These are phyloP conservation scores for Candida tammaniensis DNA, from an alignment of 805 yeast genomes.

Conservation along the genomic window DNA sequence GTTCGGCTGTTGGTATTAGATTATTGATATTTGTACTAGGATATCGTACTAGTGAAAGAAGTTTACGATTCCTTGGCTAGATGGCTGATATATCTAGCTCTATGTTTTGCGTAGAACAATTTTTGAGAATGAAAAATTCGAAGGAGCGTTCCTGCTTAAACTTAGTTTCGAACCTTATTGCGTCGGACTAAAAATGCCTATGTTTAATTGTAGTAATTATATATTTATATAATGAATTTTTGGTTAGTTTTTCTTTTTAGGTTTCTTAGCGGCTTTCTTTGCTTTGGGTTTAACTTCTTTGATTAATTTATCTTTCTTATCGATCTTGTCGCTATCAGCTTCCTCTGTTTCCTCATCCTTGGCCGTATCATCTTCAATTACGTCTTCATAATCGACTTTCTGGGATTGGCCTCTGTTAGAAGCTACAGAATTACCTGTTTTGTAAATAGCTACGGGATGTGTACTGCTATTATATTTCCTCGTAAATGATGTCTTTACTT, in stretches of 20 bases:
- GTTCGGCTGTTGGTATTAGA: too few relatives aligned
- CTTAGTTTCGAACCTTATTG: too few relatives aligned
- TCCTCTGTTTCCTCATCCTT: conserved; percentile 44
- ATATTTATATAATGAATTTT: too few relatives aligned
- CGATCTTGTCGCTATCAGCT: conserved; percentile 45
- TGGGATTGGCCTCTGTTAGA: conserved; percentile 19
- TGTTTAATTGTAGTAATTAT: too few relatives aligned
- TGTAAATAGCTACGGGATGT: conserved; percentile 85
- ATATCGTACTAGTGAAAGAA: too few relatives aligned
- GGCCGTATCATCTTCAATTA: conserved; percentile 56
- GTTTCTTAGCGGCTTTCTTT: conserved; percentile 3
- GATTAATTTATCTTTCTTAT: conserved; percentile 63
- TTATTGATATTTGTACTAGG: too few relatives aligned
- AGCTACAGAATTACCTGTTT: conserved; percentile 60
- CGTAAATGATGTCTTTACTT: conserved; percentile 84
- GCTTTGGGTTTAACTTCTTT: conserved; percentile 46
- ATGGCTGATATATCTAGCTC: too few relatives aligned
- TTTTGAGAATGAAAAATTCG: too few relatives aligned
- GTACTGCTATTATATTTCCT: conserved; percentile 69
- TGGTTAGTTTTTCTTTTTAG: not conserved
- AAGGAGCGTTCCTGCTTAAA: too few relatives aligned
- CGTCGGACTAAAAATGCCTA: too few relatives aligned
- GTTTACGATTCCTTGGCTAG: too few relatives aligned
- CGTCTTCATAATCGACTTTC: conserved; percentile 70
- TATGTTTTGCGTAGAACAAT: too few relatives aligned